phyloP scores from a whole-genome alignment of 2,329 filamentous ascomycete genomes.

The Raffaelea ambrosiae region DNA sequence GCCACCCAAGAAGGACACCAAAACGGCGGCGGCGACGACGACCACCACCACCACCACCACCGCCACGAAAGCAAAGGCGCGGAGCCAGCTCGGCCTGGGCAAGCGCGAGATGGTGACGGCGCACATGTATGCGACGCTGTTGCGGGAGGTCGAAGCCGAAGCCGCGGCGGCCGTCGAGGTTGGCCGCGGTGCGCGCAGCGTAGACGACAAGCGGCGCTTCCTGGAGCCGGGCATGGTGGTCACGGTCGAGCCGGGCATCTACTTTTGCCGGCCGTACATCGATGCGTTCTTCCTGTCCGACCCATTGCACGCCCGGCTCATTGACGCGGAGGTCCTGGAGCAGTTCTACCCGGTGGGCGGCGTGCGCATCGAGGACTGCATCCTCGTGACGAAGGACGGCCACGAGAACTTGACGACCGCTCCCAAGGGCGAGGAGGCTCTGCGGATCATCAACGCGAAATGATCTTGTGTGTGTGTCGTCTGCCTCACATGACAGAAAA shows the following conservation, averaged over 20 bases:
- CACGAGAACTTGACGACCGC: conserved; percentile 77
- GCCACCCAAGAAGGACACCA: neutral
- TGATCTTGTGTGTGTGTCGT: no score
- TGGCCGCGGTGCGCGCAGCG: neutral
- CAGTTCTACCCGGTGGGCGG: conserved; percentile 74
- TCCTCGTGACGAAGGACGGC: conserved; percentile 69
- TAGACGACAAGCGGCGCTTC: conserved; percentile 13
- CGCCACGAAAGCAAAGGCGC: neutral
- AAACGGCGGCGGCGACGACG: neutral
- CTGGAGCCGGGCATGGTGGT: conserved; percentile 59
- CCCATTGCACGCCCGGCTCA: conserved; percentile 49
- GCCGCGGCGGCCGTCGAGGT: neutral
- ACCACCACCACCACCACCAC: no score
- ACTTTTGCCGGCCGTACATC: conserved; percentile 67
- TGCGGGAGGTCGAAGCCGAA: conserved; percentile 10
- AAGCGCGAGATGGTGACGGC: conserved; percentile 34
- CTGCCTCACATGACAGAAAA: no score
- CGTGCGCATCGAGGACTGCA: conserved; percentile 86
- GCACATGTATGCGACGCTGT: conserved; percentile 23
- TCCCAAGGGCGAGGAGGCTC: conserved; percentile 65
- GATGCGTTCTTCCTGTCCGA: conserved; percentile 58
- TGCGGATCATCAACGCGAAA: conserved; percentile 48
- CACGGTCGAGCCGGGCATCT: conserved; percentile 73
- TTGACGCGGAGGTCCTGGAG: conserved; percentile 57
- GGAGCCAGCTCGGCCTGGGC: conserved; percentile 18